Evolutionary conservation across 2,329 filamentous ascomycete species (phyloP), one percentile per base, ranked within the genome.

Genomic region (Sporothrix euskadiensis): DNA sequence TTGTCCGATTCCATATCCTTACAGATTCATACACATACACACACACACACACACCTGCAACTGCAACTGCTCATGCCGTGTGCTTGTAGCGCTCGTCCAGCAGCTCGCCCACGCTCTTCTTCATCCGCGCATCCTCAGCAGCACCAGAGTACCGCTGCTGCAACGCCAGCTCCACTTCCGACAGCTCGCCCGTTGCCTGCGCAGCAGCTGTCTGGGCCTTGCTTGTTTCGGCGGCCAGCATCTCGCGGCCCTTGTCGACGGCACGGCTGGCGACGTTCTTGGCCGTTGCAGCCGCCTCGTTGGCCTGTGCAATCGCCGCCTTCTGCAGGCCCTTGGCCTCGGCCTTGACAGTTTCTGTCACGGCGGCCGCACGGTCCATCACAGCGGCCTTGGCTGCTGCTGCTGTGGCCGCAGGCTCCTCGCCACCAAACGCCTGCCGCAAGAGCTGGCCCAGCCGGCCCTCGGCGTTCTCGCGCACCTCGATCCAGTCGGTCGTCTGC

Each of bases 401-500:
- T 12, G 49, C 83, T 81, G 72, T 81, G 81, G 78, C 77, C 14
- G 47, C 65, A 39, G 79, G 77, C 75, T 81, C 76, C 73, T 77
- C 76, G 59, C 80, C 78, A 35, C 82, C 83, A 65, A 83, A 80
- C 1, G 80, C 79, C 65, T 78, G 81, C 47, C 77, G 79, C 85
- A 82, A 88, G 19, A 89, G 75, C n/a, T 82, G 79, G 10, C 82
- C 82, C 52, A 84, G 80, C 44, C 81, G 80, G 16, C 82, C 83
- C 80, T 91, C 89, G 76, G 89, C 82, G 1, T 83, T 84, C 75
- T 91, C 88, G 71, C 89, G 86, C 71, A 90, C 85, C 71, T 85
- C 85, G 68, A 84, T 82, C 91, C 90, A 93, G 80, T 92, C 88
- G 75, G 87, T 89, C 47, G 82, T 85, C 81, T 94, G 89, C 73